Evolutionary conservation across 1,139 yeast genomes (phyloP).

Genomic region (Maudiozyma humilis): DNA sequence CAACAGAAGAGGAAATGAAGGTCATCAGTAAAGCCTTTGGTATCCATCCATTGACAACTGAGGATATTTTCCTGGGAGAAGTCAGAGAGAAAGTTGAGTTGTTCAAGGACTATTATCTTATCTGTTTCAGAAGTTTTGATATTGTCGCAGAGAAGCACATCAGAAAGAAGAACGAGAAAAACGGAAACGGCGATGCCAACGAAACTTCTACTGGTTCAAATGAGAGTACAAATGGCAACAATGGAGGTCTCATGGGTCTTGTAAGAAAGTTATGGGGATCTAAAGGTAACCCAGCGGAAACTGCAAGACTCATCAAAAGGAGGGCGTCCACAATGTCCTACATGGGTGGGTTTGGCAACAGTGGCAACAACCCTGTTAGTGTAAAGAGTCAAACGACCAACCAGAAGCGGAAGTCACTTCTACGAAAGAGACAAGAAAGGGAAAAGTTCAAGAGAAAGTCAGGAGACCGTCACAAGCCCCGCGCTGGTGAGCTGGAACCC

Average conservation of each 20-base stretch:
- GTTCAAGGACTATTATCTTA: conserved; percentile 80
- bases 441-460: conserved; percentile 36
- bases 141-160: conserved; percentile 65
- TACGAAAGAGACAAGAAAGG: conserved; percentile 30
- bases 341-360: background rate
- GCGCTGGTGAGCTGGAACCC: conserved; percentile 79
- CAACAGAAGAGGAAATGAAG: conserved; percentile 95
- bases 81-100: conserved; percentile 92
- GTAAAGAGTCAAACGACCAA: conserved; percentile 3
- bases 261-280: conserved; percentile 3
- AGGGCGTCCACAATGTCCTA: conserved; percentile 7
- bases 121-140: conserved; percentile 89
- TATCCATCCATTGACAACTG: conserved; percentile 91
- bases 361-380: conserved; percentile 1
- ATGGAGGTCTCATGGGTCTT: background rate
- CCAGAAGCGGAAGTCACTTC: conserved; percentile 13
- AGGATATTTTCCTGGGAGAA: conserved; percentile 89
- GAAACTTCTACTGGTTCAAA: background rate
- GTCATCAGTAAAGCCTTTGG: conserved; percentile 85
- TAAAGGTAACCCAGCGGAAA: conserved; percentile 1
- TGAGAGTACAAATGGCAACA: conserved; percentile 3
- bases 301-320: conserved; percentile 7
- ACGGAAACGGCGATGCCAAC: background rate
- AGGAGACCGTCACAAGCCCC: conserved; percentile 38
- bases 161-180: conserved; percentile 33